These are phyloP conservation scores for Chondrus crispus DNA, from an alignment of 23 red algal species.

Conservation along the genomic window DNA sequence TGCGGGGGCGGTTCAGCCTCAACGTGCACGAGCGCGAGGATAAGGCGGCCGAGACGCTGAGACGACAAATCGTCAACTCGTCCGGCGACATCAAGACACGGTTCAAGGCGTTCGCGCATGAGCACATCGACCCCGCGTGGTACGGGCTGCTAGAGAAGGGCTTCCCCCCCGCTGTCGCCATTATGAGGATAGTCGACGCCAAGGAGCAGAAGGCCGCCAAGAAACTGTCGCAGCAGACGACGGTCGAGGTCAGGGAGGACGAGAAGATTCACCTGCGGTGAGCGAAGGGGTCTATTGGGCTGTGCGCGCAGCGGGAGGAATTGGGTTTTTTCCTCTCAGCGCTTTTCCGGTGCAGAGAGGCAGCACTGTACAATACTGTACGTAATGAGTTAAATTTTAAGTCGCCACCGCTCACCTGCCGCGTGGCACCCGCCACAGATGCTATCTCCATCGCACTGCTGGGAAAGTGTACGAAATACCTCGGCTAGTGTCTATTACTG, in stretches of 20 bases:
- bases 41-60: slow-evolving; percentile 21
- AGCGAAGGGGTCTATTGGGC: too few relatives aligned
- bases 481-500: too few relatives aligned
- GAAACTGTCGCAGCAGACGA: slow-evolving; percentile 20
- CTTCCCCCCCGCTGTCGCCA: slow-evolving; percentile 70
- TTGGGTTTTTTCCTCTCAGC: too few relatives aligned
- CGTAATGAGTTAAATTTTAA: too few relatives aligned
- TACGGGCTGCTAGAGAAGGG: slow-evolving; percentile 67
- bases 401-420: too few relatives aligned
- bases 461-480: too few relatives aligned
- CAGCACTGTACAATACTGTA: too few relatives aligned
- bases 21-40: slow-evolving; percentile 51
- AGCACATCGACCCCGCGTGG: slow-evolving; percentile 72
- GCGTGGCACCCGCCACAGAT: too few relatives aligned
- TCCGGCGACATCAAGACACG: slow-evolving; percentile 63
- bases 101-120: slow-evolving; percentile 68
- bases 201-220: slow-evolving; percentile 68
- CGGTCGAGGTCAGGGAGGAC: slow-evolving; percentile 27
- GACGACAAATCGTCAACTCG: slow-evolving; percentile 27
- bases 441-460: too few relatives aligned
- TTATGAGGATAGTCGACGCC: slow-evolving; percentile 69
- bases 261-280: slow-evolving; percentile 31
- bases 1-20: slow-evolving; percentile 56
- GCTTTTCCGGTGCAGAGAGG: too few relatives aligned
- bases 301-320: too few relatives aligned